Percentiles rank a stretch among this genome's conserved stretches.
Evolutionary conservation across 257 asterid species (phyloP).

Genomic region (Fraxinus cuspidata): DNA sequence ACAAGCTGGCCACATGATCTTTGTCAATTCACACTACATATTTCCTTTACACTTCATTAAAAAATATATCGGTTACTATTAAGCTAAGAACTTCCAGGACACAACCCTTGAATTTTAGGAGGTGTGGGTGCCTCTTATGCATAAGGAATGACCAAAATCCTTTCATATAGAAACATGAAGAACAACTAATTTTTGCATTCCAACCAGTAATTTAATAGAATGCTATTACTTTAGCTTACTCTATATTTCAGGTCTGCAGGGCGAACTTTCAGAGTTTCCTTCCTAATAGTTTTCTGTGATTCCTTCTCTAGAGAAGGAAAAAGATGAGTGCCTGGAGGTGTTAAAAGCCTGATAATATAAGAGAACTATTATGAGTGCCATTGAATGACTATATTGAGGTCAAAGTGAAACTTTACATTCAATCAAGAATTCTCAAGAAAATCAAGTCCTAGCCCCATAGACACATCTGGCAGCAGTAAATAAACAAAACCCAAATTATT

Average conservation of each 20-base stretch:
- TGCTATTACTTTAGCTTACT: constrained; percentile 18
- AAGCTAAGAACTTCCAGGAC: neutral
- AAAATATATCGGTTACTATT: neutral
- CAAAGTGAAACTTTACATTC: too few relatives aligned
- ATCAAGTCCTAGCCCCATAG: too few relatives aligned
- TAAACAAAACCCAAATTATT: neutral
- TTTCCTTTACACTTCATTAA: neutral
- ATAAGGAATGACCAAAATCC: neutral
- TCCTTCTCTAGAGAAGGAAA: constrained; percentile 32
- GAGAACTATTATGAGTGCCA: too few relatives aligned
- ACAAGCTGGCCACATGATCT: neutral
- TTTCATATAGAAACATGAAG: neutral
- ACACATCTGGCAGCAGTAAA: neutral
- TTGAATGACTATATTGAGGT: too few relatives aligned
- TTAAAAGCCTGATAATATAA: too few relatives aligned
- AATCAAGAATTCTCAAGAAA: too few relatives aligned
- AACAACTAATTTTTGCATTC: neutral
- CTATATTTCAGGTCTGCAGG: constrained; percentile 27
- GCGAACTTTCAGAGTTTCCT: constrained; percentile 24
- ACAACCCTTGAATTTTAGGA: neutral
- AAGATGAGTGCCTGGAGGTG: too few relatives aligned
- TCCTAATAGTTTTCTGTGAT: constrained; percentile 13
- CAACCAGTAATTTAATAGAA: neutral
- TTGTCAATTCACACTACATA: neutral
- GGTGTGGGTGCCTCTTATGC: neutral